A percentile compares a stretch with the other conserved stretches of the same genome.
These are phyloP conservation scores for Letharia lupina DNA, from an alignment of 495 filamentous ascomycete species.

Conservation along the genomic window DNA sequence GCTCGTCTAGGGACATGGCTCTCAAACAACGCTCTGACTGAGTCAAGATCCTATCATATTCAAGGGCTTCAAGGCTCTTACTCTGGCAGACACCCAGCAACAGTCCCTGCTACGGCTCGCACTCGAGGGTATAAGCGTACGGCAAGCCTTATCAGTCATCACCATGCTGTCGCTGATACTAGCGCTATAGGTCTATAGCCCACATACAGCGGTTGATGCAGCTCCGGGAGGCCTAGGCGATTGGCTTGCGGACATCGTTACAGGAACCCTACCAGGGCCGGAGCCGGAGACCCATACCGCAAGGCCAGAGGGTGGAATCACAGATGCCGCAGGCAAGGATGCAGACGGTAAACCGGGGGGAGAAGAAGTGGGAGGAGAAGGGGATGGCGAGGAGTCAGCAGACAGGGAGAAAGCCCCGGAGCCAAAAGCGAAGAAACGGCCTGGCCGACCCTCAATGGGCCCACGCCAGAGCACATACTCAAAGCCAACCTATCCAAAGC, in stretches of 20 bases:
- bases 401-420: neutral
- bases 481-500: conserved; percentile 36
- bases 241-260: conserved; percentile 87
- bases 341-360: conserved; percentile 11
- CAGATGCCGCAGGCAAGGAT: neutral
- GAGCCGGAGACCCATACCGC: conserved; percentile 27
- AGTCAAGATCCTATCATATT: conserved; percentile 88
- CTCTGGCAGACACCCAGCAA: conserved; percentile 77
- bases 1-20: conserved; percentile 20
- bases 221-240: conserved; percentile 80
- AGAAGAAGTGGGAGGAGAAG: conserved; percentile 13
- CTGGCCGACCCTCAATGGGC: conserved; percentile 15
- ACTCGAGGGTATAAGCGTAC: conserved; percentile 76
- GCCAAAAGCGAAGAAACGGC: conserved; percentile 16
- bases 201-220: conserved; percentile 90
- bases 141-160: neutral
- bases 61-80: conserved; percentile 78
- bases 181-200: conserved; percentile 61
- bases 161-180: conserved; percentile 12
- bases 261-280: conserved; percentile 38
- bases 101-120: conserved; percentile 70
- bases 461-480: conserved; percentile 32
- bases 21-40: neutral
- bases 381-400: neutral
- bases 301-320: conserved; percentile 3